Evolutionary conservation across 352 stramenopile genomes (phyloP), one percentile per base, ranked within the genome.

Genomic region (Globisporangium acanthophoron): DNA sequence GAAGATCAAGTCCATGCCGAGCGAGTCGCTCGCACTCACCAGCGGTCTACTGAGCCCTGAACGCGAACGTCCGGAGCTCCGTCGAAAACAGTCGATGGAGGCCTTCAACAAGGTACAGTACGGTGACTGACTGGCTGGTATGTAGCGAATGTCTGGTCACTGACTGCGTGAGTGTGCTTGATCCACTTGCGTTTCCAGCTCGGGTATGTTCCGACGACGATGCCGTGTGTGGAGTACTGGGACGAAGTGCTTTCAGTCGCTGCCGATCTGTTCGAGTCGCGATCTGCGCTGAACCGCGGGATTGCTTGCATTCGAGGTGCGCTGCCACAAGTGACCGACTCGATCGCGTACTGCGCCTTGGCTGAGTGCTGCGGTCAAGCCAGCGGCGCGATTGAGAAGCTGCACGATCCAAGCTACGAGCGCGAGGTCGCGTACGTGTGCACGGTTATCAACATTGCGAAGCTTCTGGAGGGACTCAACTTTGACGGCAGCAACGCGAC

Each of bases 61-160:
- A 16, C 70, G 60, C 18, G 63, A 85, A 13, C 74, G 73, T 2
- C 69, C 76, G 0, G 78, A 88, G 18, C 49, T 85, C 29, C 67
- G 73, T 21, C 74, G 80, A 21, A 74, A 80, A n/a, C 73, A 84
- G 13, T 87, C 78, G 7, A 87, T 90, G 72, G 76, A 85, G 15
- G 62, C 70, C 5, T 79, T 71, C 71, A 69, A 69, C 16, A 72
- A 77, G 60, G 71, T 80, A 63, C n/a, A 4, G 51, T n/a, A 6
- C 3, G 1, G 4, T 13, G 9, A 1, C n/a, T 31, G 44, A n/a
- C 3, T 46, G 47, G 13, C 18, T 29, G 51, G 21, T 9, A 13
- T 5, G 20, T 50, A n/a, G 7, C 18, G 40, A 45, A 27, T 21
- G 12, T 59, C 45, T 31, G 11, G 11, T 31, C 2, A 46, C 56